Conservation (phyloP, 2,329 filamentous ascomycete genomes). For the Leptographium radiaticola region DNA sequence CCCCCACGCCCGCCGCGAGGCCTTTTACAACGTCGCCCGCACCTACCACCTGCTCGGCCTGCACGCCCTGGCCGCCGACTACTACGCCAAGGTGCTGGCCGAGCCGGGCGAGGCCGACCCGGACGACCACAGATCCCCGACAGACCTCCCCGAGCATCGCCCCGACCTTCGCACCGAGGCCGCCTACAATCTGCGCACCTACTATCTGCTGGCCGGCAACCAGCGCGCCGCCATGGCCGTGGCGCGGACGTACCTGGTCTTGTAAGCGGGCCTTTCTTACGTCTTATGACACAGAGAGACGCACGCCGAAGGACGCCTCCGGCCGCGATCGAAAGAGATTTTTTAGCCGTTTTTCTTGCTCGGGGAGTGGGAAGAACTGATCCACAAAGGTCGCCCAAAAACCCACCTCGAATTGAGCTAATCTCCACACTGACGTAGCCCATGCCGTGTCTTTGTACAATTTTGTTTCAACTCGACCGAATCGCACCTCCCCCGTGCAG, state of each 20-base stretch:
- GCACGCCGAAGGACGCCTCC: background rate
- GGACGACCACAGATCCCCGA: constrained; percentile 12
- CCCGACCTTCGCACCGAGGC: constrained; percentile 52
- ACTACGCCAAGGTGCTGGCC: constrained; percentile 44
- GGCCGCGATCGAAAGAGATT: background rate
- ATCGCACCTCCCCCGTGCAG: too few relatives aligned
- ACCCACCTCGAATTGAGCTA: too few relatives aligned
- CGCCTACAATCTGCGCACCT: constrained; percentile 59
- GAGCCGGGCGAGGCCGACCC: constrained; percentile 18
- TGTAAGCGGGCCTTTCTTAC: constrained; percentile 18
- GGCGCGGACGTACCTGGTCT: constrained; percentile 44
- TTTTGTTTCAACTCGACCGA: too few relatives aligned
- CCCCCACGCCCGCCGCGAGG: constrained; percentile 44
- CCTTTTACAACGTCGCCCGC: constrained; percentile 68
- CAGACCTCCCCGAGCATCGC: constrained; percentile 20
- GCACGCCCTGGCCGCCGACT: constrained; percentile 56
- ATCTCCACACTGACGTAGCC: too few relatives aligned
- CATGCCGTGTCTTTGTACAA: too few relatives aligned
- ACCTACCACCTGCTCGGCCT: constrained; percentile 66
- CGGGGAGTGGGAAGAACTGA: too few relatives aligned
- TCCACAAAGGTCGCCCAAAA: too few relatives aligned
- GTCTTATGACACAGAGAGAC: too few relatives aligned
- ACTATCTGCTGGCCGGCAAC: constrained; percentile 54
- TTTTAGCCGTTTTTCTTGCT: too few relatives aligned
- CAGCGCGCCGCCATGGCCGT: constrained; percentile 43